Conservation (phyloP, 345 rosid species). For the Mercurialis annua region DNA sequence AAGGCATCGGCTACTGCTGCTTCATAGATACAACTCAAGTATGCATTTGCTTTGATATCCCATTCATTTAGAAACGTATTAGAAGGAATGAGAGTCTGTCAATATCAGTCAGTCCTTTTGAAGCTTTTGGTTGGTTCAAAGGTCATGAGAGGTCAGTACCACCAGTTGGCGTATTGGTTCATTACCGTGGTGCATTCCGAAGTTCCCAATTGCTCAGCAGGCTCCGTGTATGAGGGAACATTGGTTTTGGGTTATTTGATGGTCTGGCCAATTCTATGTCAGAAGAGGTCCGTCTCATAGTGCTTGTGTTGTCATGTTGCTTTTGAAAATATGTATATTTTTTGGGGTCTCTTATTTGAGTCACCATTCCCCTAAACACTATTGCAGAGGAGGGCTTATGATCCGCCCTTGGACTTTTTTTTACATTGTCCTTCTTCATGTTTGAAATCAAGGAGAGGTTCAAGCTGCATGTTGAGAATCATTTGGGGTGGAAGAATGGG, state of each 20-base stretch:
- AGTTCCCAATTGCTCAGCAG: background rate
- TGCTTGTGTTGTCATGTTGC: conserved; percentile 8
- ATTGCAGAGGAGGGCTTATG: background rate
- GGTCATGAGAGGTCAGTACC: conserved; percentile 8
- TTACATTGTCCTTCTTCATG: no score
- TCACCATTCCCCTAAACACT: background rate
- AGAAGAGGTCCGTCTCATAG: conserved; percentile 8
- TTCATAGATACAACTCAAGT: conserved; percentile 24
- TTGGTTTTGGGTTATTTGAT: conserved; percentile 9
- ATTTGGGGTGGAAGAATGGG: conserved; percentile 3
- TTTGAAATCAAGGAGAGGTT: background rate
- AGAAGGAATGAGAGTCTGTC: conserved; percentile 15
- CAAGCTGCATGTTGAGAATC: conserved; percentile 3
- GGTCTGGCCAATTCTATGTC: conserved; percentile 17
- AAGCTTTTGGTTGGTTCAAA: conserved; percentile 29
- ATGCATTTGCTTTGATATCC: conserved; percentile 22
- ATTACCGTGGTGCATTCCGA: conserved; percentile 8
- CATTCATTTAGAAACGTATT: conserved; percentile 23
- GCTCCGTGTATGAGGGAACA: conserved; percentile 2
- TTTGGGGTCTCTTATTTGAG: background rate
- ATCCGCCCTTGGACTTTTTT: background rate
- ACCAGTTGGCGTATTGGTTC: background rate
- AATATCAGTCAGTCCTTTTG: conserved; percentile 8
- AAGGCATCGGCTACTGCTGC: conserved; percentile 50
- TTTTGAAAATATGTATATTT: background rate